Evolutionary conservation across 2,329 filamentous ascomycete species (phyloP).

Genomic region (Botrytis cinerea): DNA sequence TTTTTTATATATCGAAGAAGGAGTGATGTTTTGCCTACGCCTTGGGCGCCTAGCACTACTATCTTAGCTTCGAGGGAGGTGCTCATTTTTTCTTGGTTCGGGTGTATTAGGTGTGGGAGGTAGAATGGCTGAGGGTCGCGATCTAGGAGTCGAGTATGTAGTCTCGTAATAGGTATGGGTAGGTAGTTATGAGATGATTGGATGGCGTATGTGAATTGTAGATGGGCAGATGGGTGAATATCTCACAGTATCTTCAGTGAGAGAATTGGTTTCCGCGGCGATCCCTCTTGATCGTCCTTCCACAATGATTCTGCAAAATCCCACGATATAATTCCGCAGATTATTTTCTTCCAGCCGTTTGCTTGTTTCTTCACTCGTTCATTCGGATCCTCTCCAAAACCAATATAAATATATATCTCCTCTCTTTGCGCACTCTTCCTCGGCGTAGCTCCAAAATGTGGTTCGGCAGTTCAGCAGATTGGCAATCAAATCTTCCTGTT

Average conservation of each 20-base stretch:
- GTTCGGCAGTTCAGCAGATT: background rate
- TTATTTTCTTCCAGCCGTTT: background rate
- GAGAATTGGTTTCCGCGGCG: background rate
- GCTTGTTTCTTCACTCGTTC: background rate
- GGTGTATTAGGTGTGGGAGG: background rate
- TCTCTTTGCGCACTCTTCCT: background rate
- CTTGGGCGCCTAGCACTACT: constrained; percentile 77
- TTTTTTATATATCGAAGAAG: constrained; percentile 64
- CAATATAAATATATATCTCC: background rate
- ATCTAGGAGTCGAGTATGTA: background rate
- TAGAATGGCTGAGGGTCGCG: background rate
- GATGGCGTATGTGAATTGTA: background rate
- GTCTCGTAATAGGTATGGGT: background rate
- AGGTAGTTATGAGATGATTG: background rate
- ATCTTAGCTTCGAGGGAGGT: constrained; percentile 75
- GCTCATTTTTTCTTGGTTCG: constrained; percentile 6
- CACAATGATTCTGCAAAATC: background rate
- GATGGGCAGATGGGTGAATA: background rate
- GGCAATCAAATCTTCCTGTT: background rate
- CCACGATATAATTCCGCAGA: background rate
- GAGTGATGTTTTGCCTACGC: constrained; percentile 77
- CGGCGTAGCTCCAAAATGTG: background rate
- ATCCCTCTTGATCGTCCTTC: background rate
- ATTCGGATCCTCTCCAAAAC: background rate
- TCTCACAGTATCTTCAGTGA: background rate